Evolutionary conservation across 768 basidiomycete genomes (phyloP), one percentile per base, ranked within the genome.

Genomic region (Tephrocybe sp.): DNA sequence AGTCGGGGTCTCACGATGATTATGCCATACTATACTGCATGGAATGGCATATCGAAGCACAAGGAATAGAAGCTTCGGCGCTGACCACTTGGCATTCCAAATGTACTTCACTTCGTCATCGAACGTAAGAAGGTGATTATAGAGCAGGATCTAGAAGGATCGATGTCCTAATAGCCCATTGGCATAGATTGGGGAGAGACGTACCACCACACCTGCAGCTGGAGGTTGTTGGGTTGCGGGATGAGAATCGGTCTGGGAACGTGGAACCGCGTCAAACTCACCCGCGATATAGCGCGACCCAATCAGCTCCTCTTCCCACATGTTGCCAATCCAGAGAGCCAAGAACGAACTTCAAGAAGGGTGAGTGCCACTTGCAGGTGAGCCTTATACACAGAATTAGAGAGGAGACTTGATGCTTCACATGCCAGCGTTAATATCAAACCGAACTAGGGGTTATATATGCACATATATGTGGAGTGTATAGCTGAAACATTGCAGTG

Each of bases 41-140:
- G 68, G 62, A 0, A 74, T 67, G 0, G 61, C 22, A 53, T 78
- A 78, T 2, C 73, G 66, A 49, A 74, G 65, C 7, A 69, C 27
- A 22, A 78, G 57, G 56, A 73, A 75, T 2, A 69, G 56, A 36
- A 69, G 49, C 44, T 75, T 78, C 1, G 67, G 62, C 19, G 67
- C 60, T 0, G 69, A 69, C 45, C 55, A 55, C 42, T 62, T 66
- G 0, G 74, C 70, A 15, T 50, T 57, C 73, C 75, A 78, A 16
- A 77, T 63, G 41, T 68, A 63, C 30, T 61, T 49, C 23, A 76
- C 62, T 53, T 77, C 76, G 29, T 74, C 69, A 5, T 57, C 50
- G 21, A 77, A 61, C 2, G 73, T 67, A 27, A 77, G 50, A 21
- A 67, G 18, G 45, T 77, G 73, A 52, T 78, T 72, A 50, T 74